These are phyloP conservation scores for Helminthosporium solani DNA, from an alignment of 2,329 filamentous ascomycete species.

Conservation along the genomic window DNA sequence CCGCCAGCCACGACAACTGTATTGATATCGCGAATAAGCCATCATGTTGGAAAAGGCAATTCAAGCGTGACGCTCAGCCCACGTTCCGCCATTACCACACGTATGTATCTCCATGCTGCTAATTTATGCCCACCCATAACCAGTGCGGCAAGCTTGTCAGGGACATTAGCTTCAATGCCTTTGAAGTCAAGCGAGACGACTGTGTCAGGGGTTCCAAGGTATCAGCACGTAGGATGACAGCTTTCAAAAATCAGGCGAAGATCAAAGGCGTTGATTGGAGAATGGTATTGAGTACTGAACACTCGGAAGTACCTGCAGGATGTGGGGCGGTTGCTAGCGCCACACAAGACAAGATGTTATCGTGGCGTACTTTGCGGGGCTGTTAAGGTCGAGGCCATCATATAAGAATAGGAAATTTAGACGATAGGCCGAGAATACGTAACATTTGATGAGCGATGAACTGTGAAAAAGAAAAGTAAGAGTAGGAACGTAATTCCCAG, in stretches of 20 bases:
- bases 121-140: neutral
- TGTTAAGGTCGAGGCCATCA: neutral
- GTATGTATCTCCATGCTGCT: constrained; percentile 8
- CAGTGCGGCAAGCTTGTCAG: neutral
- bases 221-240: constrained; percentile 10
- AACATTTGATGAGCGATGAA: no score
- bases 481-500: no score
- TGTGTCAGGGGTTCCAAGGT: constrained; percentile 4
- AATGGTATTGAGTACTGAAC: neutral
- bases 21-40: neutral
- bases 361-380: constrained; percentile 6
- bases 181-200: neutral
- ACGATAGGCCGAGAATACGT: no score
- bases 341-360: neutral
- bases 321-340: neutral
- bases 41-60: constrained; percentile 2
- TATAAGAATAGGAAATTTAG: neutral
- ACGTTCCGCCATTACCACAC: constrained; percentile 13
- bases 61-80: constrained; percentile 5
- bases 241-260: constrained; percentile 15
- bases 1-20: constrained; percentile 11
- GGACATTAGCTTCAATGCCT: constrained; percentile 9
- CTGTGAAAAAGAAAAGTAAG: no score
- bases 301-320: neutral
- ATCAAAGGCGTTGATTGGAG: constrained; percentile 14